Conservation (phyloP, 2,329 filamentous ascomycete genomes). For the Saccharata proteae region DNA sequence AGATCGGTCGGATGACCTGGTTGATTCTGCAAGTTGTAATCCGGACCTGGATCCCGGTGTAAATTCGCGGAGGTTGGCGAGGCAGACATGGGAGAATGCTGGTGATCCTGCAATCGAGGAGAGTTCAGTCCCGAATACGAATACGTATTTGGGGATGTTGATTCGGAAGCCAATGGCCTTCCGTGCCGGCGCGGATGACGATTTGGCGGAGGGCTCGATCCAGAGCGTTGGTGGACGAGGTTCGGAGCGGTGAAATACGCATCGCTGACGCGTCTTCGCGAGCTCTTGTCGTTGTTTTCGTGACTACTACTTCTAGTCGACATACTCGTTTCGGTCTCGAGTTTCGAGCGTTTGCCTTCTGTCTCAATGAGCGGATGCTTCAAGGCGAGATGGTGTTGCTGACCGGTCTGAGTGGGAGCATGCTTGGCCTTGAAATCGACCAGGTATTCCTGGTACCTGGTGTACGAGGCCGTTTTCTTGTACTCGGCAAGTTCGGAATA, state of each 20-base stretch:
- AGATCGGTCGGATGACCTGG: no score
- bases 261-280: constrained; percentile 18
- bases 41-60: constrained; percentile 18
- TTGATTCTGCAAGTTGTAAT: no score
- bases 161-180: constrained; percentile 17
- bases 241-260: constrained; percentile 14
- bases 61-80: constrained; percentile 20
- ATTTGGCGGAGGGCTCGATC: constrained; percentile 18
- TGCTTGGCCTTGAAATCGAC: constrained; percentile 69
- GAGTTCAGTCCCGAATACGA: constrained; percentile 22
- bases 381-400: constrained; percentile 5
- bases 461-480: constrained; percentile 62
- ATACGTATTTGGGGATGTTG: constrained; percentile 21
- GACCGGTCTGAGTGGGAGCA: constrained; percentile 24
- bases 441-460: constrained; percentile 58
- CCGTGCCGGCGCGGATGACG: constrained; percentile 16
- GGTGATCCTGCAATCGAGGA: constrained; percentile 18
- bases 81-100: constrained; percentile 22
- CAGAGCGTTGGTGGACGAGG: constrained; percentile 13
- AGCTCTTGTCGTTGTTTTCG: constrained; percentile 17
- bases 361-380: background rate
- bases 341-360: constrained; percentile 33
- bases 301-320: constrained; percentile 21
- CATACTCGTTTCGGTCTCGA: constrained; percentile 26
- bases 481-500: constrained; percentile 61